Percentiles rank a stretch among this genome's conserved stretches.
Evolutionary conservation across 345 rosid species (phyloP).

Genomic region (Camelina laxa): DNA sequence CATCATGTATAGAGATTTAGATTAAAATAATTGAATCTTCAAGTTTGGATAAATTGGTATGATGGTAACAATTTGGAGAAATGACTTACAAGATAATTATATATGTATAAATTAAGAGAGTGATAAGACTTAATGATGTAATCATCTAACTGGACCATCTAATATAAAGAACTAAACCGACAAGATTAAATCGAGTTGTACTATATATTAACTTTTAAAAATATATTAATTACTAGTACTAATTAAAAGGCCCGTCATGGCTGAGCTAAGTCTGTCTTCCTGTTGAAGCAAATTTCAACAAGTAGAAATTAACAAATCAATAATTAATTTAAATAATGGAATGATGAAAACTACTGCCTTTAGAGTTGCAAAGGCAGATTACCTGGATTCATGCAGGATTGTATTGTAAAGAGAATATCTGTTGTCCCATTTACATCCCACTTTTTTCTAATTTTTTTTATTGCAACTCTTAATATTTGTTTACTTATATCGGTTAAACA

Average conservation of each 20-base stretch:
- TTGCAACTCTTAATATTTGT: conserved; percentile 5
- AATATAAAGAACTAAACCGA: conserved; percentile 16
- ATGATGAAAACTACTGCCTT: conserved; percentile 24
- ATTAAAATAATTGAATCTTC: background rate
- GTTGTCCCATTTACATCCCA: conserved; percentile 28
- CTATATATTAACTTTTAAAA: background rate
- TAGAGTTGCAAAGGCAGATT: conserved; percentile 39
- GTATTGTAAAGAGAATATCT: conserved; percentile 44
- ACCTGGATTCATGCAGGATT: conserved; percentile 43
- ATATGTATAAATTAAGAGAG: background rate
- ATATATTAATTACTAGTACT: conserved; percentile 17
- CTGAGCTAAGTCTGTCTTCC: conserved; percentile 37
- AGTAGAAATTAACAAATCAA: conserved; percentile 28
- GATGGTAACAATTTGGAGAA: background rate
- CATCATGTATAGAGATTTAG: background rate
- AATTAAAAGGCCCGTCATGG: conserved; percentile 32
- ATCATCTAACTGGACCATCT: background rate
- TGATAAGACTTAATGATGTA: background rate
- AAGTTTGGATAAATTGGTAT: background rate
- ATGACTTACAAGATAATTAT: background rate
- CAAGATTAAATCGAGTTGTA: conserved; percentile 37
- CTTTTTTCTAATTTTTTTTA: conserved; percentile 24
- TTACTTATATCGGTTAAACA: conserved; percentile 35
- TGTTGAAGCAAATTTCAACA: conserved; percentile 34
- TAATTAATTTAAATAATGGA: conserved; percentile 13